phyloP scores from a whole-genome alignment of 2,329 filamentous ascomycete species.

The Beauveria bassiana region DNA sequence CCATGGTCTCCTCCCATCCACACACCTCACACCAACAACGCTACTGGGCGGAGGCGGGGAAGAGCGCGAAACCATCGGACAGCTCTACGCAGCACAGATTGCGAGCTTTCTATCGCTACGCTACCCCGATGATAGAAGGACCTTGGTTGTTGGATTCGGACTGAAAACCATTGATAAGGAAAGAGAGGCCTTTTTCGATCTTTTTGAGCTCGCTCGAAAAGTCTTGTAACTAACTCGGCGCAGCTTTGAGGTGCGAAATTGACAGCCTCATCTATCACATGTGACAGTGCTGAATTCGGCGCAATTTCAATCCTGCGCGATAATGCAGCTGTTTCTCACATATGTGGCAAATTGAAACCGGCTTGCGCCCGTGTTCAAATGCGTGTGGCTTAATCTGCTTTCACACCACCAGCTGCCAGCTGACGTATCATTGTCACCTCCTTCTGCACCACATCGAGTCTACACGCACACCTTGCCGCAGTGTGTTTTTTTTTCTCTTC shows the following conservation, averaged over 20 bases:
- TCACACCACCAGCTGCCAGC: no score
- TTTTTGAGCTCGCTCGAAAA: slow-evolving; percentile 55
- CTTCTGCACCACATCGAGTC: no score
- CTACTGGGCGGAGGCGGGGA: slow-evolving; percentile 76
- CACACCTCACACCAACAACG: slow-evolving; percentile 78
- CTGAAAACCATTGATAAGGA: slow-evolving; percentile 41
- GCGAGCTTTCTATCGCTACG: slow-evolving; percentile 70
- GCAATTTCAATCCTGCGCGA: no score
- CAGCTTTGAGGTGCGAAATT: neutral
- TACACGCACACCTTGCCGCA: no score
- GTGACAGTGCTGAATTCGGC: no score
- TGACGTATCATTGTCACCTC: no score
- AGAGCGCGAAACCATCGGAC: slow-evolving; percentile 73
- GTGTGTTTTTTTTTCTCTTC: no score
- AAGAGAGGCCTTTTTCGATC: slow-evolving; percentile 54
- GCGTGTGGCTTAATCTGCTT: no score
- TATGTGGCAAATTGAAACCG: no score
- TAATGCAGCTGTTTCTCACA: no score
- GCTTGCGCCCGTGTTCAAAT: no score
- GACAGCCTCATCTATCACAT: neutral
- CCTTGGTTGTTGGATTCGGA: slow-evolving; percentile 55
- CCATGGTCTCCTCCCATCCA: slow-evolving; percentile 58
- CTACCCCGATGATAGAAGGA: slow-evolving; percentile 56
- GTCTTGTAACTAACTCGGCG: slow-evolving; percentile 33
- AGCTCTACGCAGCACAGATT: slow-evolving; percentile 84